phyloP scores from a whole-genome alignment of 2,329 filamentous ascomycete species.

The Pseudogymnoascus pannorum region DNA sequence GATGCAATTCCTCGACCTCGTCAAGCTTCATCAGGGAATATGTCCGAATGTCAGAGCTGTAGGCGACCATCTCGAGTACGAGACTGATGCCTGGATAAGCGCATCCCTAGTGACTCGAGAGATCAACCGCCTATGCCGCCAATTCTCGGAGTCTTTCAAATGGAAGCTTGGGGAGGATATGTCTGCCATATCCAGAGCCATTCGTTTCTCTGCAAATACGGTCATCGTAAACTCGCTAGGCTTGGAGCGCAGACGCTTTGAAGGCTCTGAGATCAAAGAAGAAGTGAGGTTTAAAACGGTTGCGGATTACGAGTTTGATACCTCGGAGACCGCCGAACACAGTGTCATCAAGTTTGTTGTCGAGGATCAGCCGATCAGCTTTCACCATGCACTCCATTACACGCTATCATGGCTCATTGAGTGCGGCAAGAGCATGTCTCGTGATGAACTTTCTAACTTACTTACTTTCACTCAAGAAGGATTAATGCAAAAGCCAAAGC shows the following conservation, averaged over 20 bases:
- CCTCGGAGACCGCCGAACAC: conserved; percentile 38
- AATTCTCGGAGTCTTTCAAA: conserved; percentile 81
- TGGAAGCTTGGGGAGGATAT: conserved; percentile 58
- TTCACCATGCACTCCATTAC: conserved; percentile 95
- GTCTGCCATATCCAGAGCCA: conserved; percentile 60
- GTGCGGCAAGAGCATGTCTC: conserved; percentile 68
- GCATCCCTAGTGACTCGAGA: conserved; percentile 90
- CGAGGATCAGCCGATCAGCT: conserved; percentile 85
- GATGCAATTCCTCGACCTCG: conserved; percentile 88
- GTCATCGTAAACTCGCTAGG: conserved; percentile 87
- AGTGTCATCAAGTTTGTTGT: conserved; percentile 80
- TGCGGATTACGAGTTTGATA: conserved; percentile 73
- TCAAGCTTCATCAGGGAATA: conserved; percentile 94
- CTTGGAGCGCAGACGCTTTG: conserved; percentile 78
- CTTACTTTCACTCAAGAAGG: conserved; percentile 67
- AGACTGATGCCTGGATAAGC: conserved; percentile 96
- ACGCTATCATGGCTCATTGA: conserved; percentile 94
- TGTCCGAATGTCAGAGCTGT: conserved; percentile 89
- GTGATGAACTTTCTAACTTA: conserved; percentile 58
- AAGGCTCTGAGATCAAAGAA: conserved; percentile 79
- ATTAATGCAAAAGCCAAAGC: conserved; percentile 55
- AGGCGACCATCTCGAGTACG: conserved; percentile 95
- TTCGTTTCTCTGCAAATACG: conserved; percentile 67
- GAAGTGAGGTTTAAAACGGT: conserved; percentile 76
- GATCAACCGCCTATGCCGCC: conserved; percentile 84